phyloP scores from a whole-genome alignment of 345 rosid species.

The Aegle marmelos region DNA sequence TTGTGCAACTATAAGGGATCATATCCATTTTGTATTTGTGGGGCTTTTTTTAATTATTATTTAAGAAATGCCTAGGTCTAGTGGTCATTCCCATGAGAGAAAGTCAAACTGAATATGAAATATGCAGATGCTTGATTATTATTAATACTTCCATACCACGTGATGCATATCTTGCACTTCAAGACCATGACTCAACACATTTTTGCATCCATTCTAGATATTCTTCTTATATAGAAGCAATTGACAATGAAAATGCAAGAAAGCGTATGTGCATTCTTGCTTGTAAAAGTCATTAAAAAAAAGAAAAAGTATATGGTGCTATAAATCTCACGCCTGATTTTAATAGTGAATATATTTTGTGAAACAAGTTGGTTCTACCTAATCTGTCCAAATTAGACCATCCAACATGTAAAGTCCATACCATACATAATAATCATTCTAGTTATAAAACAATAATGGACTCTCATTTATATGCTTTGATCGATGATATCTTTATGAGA shows the following conservation, averaged over 20 bases:
- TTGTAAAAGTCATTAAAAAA: constrained; percentile 10
- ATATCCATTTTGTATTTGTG: no score
- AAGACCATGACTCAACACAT: not conserved
- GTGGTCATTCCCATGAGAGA: no score
- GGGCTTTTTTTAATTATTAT: no score
- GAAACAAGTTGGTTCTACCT: constrained; percentile 12
- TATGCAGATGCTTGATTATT: not conserved
- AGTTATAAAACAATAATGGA: not conserved
- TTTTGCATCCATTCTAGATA: constrained; percentile 10
- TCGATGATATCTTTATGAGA: not conserved
- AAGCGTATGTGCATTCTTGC: constrained; percentile 15
- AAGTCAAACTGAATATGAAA: not conserved
- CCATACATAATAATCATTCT: not conserved
- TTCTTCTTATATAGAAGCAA: not conserved
- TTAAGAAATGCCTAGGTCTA: no score
- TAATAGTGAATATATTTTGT: not conserved
- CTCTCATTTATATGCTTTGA: not conserved
- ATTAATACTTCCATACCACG: not conserved
- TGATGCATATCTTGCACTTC: constrained; percentile 24
- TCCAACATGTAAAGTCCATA: constrained; percentile 17
- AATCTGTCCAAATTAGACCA: constrained; percentile 22
- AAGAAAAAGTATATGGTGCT: not conserved
- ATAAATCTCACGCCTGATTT: not conserved
- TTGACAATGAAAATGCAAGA: constrained; percentile 3
- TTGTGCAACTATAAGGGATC: no score